Percentiles rank a stretch among this genome's conserved stretches.
Conservation (phyloP, 2,329 filamentous ascomycete genomes). For the Alternaria sp. region DNA sequence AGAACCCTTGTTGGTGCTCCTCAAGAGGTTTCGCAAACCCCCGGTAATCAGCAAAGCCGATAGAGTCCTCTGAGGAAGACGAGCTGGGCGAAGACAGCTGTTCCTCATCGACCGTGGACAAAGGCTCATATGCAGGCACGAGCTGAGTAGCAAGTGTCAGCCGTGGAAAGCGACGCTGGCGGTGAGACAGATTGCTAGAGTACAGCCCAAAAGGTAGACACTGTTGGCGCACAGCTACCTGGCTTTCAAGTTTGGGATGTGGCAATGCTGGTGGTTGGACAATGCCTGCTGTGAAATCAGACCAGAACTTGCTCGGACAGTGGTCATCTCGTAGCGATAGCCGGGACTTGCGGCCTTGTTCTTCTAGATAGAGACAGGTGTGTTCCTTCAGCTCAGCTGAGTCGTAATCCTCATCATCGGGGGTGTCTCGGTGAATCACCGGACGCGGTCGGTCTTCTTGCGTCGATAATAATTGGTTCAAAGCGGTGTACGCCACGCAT, state of each 20-base stretch:
- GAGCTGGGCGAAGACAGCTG: not conserved
- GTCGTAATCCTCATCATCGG: not conserved
- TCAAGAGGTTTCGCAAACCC: not conserved
- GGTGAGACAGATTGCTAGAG: not conserved
- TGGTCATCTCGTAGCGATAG: not conserved
- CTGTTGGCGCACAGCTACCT: not conserved
- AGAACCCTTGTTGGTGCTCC: conserved; percentile 3
- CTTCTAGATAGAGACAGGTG: not conserved
- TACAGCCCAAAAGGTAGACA: not conserved
- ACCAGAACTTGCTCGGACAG: not conserved
- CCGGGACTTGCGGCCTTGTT: not conserved
- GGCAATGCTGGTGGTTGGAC: not conserved
- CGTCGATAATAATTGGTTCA: conserved; percentile 4
- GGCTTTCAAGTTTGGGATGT: not conserved
- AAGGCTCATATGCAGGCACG: not conserved
- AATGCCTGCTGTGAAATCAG: not conserved
- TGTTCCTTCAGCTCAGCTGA: not conserved
- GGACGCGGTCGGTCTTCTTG: not conserved
- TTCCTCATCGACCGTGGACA: not conserved
- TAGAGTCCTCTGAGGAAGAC: not conserved
- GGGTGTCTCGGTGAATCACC: not conserved
- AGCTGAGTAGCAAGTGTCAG: not conserved
- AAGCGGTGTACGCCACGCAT: conserved; percentile 4
- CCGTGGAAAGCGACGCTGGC: not conserved
- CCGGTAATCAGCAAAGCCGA: conserved; percentile 1